Conservation (phyloP, 179 eudicot genomes). For the Silene noctiflora region DNA sequence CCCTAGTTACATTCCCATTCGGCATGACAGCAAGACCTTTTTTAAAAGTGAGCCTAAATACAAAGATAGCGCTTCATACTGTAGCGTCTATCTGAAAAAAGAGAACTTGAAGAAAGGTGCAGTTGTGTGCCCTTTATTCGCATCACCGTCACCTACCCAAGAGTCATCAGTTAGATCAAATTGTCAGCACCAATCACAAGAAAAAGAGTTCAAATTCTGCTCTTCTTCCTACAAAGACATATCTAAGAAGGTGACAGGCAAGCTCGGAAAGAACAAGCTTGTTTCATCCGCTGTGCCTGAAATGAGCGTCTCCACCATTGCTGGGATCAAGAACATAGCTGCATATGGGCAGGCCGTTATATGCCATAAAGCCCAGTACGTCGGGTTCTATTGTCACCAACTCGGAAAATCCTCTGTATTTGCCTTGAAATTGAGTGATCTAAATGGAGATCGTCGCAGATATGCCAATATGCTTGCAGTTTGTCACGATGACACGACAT, state of each 20-base stretch:
- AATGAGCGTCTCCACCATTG: not conserved
- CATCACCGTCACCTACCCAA: not conserved
- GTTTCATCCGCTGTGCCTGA: not conserved
- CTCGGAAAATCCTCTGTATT: slow-evolving; percentile 1
- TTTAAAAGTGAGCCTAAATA: not conserved
- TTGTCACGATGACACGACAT: slow-evolving; percentile 1
- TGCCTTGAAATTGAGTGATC: not conserved
- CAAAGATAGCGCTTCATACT: not conserved
- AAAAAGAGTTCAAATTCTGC: not conserved
- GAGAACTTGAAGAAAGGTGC: not conserved
- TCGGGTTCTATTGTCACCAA: slow-evolving; percentile 9
- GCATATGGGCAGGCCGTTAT: slow-evolving; percentile 6
- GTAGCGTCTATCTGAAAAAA: slow-evolving; percentile 3
- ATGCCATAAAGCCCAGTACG: slow-evolving; percentile 1
- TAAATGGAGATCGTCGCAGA: not conserved
- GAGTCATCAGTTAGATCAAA: not conserved
- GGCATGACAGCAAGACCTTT: too few species aligned
- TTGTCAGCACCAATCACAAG: not conserved
- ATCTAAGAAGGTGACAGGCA: not conserved
- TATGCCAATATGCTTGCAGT: not conserved
- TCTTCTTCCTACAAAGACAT: slow-evolving; percentile 6
- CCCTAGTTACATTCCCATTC: not conserved
- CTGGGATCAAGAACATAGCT: not conserved
- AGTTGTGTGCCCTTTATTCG: slow-evolving; percentile 2
- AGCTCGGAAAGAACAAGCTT: slow-evolving; percentile 1